Evolutionary conservation across 2,329 filamentous ascomycete genomes (phyloP), one percentile per base, ranked within the genome.

Genomic region (Penicillium sp.): DNA sequence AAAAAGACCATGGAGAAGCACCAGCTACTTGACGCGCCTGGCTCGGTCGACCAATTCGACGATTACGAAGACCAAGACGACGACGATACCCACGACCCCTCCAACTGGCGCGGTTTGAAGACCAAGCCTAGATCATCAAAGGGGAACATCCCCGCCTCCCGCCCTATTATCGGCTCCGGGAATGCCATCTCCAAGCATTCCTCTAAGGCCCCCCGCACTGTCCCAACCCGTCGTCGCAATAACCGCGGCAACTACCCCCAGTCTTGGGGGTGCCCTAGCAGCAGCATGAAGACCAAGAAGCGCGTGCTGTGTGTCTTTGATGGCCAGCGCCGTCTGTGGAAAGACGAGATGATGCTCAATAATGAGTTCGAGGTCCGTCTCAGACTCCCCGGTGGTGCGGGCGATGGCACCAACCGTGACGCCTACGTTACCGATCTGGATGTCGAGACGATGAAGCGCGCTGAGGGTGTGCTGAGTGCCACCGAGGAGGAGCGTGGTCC

Each of bases 291-390:
- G 72, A 95, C 96, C 86, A 97, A 95, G 86, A 97, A 97, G 85
- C 90, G 94, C 29, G 91, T 97, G 55, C 82, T 97, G 69, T 91
- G 91, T 63, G 90, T 96, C 21, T 99, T 95, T 69, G 92, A 97
- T 71, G 94, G 94, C 0, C 84, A 84, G 17, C 87, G 93, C 53
- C 87, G 93, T 42, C 83, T 99, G 50, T 94, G 90, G 84, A 97
- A 97, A 80, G 94, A 99, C 72, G 94, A 99, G 77, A 94, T 97
- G 91, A 96, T 97, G 92, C 87, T 99, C 50, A 91, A 93, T 67
- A 92, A 90, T 17, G 92, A 96, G 68, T 93, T 94, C 70, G 94
- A 99, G 77, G 91, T 97, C 38, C 91, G 93, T 70, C 82, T 96
- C 74, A 87, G 87, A 75, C 82, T 97, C 19, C 84, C 84, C 25